These are phyloP conservation scores for Lentinula edodes DNA, from an alignment of 768 basidiomycete species.

Conservation along the genomic window DNA sequence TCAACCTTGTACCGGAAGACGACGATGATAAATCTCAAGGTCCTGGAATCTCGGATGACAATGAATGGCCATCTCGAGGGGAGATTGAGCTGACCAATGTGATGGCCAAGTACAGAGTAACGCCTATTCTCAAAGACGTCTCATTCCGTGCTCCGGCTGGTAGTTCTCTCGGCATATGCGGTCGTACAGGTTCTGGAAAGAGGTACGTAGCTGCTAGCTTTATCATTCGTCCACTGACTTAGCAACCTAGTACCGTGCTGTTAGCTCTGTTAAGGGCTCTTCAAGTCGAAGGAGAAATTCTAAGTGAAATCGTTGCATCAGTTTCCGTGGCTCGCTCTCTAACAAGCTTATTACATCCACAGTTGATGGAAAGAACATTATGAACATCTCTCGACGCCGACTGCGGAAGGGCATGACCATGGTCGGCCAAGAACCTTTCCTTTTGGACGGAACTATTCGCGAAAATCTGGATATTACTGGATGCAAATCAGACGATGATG, in stretches of 20 bases:
- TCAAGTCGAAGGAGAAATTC: slow-evolving; percentile 35
- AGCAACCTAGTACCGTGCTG: slow-evolving; percentile 29
- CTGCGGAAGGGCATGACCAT: slow-evolving; percentile 23
- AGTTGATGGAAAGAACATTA: slow-evolving; percentile 39
- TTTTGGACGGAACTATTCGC: slow-evolving; percentile 39
- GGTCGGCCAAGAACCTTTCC: slow-evolving; percentile 31
- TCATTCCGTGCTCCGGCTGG: slow-evolving; percentile 8
- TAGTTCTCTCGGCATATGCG: slow-evolving; percentile 6
- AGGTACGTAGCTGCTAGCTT: slow-evolving; percentile 46
- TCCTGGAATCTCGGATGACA: not conserved
- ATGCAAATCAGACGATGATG: slow-evolving; percentile 7
- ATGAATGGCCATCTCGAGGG: slow-evolving; percentile 36
- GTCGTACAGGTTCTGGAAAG: slow-evolving; percentile 7
- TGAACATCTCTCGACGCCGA: slow-evolving; percentile 41
- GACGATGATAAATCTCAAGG: not conserved
- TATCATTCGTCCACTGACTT: slow-evolving; percentile 23
- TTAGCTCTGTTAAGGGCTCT: slow-evolving; percentile 41
- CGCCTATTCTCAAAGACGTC: slow-evolving; percentile 7
- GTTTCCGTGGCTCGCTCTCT: not conserved
- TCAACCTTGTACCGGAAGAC: slow-evolving; percentile 10
- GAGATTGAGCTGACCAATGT: slow-evolving; percentile 34
- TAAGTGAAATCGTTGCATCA: not conserved
- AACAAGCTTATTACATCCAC: not conserved
- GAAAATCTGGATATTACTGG: slow-evolving; percentile 31
- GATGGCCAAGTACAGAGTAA: slow-evolving; percentile 20